These are phyloP conservation scores for Malania oleifera DNA, from an alignment of 164 flowering plant species.

Conservation along the genomic window DNA sequence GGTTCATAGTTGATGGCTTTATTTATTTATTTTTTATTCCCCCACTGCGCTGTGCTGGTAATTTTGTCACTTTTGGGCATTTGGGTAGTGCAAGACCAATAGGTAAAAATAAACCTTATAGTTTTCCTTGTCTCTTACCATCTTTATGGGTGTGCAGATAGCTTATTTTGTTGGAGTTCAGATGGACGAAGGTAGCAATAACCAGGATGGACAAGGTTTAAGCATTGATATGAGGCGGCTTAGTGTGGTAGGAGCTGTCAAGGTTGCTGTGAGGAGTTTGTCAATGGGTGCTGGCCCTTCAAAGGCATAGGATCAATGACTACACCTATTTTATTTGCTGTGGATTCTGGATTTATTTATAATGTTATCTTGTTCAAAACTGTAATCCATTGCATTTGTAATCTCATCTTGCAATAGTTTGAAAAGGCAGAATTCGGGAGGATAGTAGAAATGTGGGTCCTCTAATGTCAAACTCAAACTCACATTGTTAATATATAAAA, in stretches of 20 bases:
- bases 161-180: slow-evolving; percentile 80
- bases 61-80: no score
- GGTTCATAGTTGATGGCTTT: no score
- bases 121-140: neutral
- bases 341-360: slow-evolving; percentile 3
- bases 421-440: neutral
- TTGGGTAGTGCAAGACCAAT: no score
- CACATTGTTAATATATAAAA: neutral
- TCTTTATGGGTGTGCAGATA: slow-evolving; percentile 43
- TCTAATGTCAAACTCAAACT: neutral
- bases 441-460: neutral
- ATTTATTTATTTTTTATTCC: no score
- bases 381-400: neutral
- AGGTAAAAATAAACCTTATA: no score
- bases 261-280: slow-evolving; percentile 65
- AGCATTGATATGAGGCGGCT: slow-evolving; percentile 66
- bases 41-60: no score
- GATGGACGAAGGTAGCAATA: slow-evolving; percentile 39
- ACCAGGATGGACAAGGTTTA: slow-evolving; percentile 33
- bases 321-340: slow-evolving; percentile 8
- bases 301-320: slow-evolving; percentile 24
- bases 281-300: slow-evolving; percentile 60
- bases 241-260: slow-evolving; percentile 73
- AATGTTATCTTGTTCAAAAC: neutral
- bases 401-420: neutral